Evolutionary conservation across 192 early-diverging fungal genomes (phyloP).

Genomic region (Coemansia sp.): DNA sequence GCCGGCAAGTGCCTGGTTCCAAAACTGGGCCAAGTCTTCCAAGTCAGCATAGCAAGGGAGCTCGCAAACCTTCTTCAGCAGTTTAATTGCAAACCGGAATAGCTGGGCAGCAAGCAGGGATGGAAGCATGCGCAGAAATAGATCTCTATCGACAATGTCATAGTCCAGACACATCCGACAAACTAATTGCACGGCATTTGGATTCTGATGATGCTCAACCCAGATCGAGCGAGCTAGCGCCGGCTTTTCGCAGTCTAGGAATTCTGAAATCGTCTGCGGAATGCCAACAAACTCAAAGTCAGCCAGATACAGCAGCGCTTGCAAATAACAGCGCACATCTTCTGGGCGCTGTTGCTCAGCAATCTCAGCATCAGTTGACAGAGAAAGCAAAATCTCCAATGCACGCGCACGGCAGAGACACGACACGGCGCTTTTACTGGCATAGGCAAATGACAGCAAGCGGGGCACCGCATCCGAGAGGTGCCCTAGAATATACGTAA

Average conservation of each 20-base stretch:
- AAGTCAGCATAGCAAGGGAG: constrained; percentile 22
- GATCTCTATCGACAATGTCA: constrained; percentile 56
- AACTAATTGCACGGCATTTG: constrained; percentile 60
- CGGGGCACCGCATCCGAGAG: constrained; percentile 34
- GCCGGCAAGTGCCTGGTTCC: constrained; percentile 35
- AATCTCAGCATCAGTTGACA: constrained; percentile 54
- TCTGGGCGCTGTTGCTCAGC: constrained; percentile 25
- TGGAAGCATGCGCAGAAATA: constrained; percentile 62
- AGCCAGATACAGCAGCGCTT: constrained; percentile 61
- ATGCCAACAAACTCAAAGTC: constrained; percentile 74
- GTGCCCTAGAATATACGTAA: constrained; percentile 54
- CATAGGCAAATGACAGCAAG: constrained; percentile 56
- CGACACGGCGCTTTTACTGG: constrained; percentile 33
- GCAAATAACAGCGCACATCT: constrained; percentile 55
- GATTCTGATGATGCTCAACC: constrained; percentile 60
- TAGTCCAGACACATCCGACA: constrained; percentile 76
- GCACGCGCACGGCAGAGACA: constrained; percentile 61
- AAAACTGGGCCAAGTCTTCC: constrained; percentile 23
- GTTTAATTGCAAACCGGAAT: constrained; percentile 55
- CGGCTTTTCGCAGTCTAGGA: constrained; percentile 63
- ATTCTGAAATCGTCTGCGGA: constrained; percentile 57
- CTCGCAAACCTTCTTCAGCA: constrained; percentile 50
- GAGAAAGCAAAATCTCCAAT: constrained; percentile 57
- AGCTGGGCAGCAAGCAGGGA: constrained; percentile 36
- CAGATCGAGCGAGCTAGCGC: constrained; percentile 68